Percentiles rank a stretch among this genome's conserved stretches.
Conservation (phyloP, 805 yeast genomes). For the Torulaspora indica region DNA sequence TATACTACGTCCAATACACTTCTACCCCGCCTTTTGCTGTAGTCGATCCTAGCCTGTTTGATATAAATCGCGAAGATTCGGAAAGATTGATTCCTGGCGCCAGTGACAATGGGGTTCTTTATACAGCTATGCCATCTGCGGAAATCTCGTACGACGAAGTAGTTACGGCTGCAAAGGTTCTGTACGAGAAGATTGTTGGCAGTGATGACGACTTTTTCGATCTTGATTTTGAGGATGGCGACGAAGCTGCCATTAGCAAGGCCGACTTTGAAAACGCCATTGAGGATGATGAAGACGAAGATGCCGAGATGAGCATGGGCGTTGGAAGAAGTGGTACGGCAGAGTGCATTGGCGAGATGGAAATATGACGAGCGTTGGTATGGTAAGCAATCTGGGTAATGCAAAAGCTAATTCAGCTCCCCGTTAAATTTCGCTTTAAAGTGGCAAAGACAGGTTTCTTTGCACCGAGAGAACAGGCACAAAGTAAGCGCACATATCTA, state of each 20-base stretch:
- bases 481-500: background rate
- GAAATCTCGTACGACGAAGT: slow-evolving; percentile 92
- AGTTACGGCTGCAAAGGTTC: slow-evolving; percentile 68
- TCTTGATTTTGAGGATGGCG: slow-evolving; percentile 94
- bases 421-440: background rate
- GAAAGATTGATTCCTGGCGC: slow-evolving; percentile 35
- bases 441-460: slow-evolving; percentile 2
- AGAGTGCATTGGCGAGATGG: slow-evolving; percentile 41
- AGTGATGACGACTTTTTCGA: slow-evolving; percentile 94
- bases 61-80: slow-evolving; percentile 32
- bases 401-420: background rate
- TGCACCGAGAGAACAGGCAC: background rate
- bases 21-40: slow-evolving; percentile 54
- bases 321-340: slow-evolving; percentile 31
- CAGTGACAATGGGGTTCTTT: slow-evolving; percentile 46
- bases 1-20: slow-evolving; percentile 57
- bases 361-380: slow-evolving; percentile 24
- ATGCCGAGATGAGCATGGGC: slow-evolving; percentile 23
- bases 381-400: background rate
- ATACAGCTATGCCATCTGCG: slow-evolving; percentile 66
- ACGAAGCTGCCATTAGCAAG: slow-evolving; percentile 38
- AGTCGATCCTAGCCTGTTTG: slow-evolving; percentile 41
- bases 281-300: slow-evolving; percentile 32
- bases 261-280: slow-evolving; percentile 28
- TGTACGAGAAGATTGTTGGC: slow-evolving; percentile 80